These are phyloP conservation scores for Penicillium salamii DNA, from an alignment of 495 filamentous ascomycete genomes.

Conservation along the genomic window DNA sequence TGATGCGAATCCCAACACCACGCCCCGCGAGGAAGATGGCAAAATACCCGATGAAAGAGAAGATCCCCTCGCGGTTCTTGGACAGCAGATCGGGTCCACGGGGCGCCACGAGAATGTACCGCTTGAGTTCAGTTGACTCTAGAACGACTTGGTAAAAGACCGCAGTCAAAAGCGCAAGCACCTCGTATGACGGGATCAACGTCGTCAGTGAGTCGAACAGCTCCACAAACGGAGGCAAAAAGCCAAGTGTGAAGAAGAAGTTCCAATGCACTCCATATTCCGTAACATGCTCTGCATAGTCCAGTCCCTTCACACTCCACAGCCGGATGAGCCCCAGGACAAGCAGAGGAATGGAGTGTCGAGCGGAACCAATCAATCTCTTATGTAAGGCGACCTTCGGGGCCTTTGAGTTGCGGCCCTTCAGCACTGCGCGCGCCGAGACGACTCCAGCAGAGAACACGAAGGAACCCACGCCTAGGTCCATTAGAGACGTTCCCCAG, in stretches of 20 bases:
- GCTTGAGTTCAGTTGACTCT: conserved; percentile 73
- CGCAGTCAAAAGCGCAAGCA: conserved; percentile 63
- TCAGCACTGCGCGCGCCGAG: conserved; percentile 80
- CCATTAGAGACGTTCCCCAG: conserved; percentile 98
- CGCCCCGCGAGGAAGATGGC: conserved; percentile 93
- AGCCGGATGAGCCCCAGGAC: conserved; percentile 77
- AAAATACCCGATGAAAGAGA: conserved; percentile 89
- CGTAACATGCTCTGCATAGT: conserved; percentile 95
- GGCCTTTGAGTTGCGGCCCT: conserved; percentile 51
- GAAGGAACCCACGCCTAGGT: conserved; percentile 95
- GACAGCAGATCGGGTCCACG: conserved; percentile 70
- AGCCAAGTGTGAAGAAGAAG: conserved; percentile 95
- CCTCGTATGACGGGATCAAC: conserved; percentile 68
- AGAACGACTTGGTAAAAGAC: conserved; percentile 69
- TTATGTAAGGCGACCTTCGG: conserved; percentile 39
- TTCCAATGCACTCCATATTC: conserved; percentile 99
- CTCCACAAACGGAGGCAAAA: conserved; percentile 88
- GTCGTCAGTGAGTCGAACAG: conserved; percentile 63
- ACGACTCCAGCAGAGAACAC: conserved; percentile 96
- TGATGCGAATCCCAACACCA: conserved; percentile 70
- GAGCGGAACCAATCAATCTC: conserved; percentile 60
- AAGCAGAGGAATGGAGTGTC: conserved; percentile 80
- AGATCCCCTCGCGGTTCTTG: conserved; percentile 90
- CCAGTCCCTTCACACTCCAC: conserved; percentile 86
- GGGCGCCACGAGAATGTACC: conserved; percentile 80